A percentile compares a stretch with the other conserved stretches of the same genome.
These are phyloP conservation scores for Gnetum montanum DNA, from an alignment of 75 land plant genomes.

Conservation along the genomic window DNA sequence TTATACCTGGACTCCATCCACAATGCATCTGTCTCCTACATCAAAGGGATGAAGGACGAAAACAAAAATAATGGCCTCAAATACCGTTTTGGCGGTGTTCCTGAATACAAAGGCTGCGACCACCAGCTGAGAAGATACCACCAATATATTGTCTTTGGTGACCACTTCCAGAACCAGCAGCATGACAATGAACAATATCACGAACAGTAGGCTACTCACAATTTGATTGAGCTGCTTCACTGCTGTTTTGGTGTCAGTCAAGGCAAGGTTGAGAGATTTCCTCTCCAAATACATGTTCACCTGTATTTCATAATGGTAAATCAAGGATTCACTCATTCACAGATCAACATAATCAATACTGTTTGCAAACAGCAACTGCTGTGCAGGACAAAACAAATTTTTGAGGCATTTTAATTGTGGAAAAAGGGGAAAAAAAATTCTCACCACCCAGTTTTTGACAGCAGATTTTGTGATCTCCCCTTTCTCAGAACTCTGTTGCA, in stretches of 20 bases:
- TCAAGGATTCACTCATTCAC: too few relatives aligned
- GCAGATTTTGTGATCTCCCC: slow-evolving; percentile 43
- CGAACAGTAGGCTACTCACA: slow-evolving; percentile 16
- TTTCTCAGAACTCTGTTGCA: slow-evolving; percentile 42
- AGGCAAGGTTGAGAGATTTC: slow-evolving; percentile 37
- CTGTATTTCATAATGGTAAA: too few relatives aligned
- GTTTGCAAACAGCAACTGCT: too few relatives aligned
- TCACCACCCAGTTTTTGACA: slow-evolving; percentile 62
- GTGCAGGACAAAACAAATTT: too few relatives aligned
- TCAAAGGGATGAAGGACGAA: slow-evolving; percentile 69
- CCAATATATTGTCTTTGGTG: slow-evolving; percentile 38
- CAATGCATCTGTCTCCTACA: slow-evolving; percentile 63
- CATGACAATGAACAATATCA: slow-evolving; percentile 26
- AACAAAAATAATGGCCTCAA: slow-evolving; percentile 62
- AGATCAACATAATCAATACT: too few relatives aligned
- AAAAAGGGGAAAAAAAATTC: too few relatives aligned
- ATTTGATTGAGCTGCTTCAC: slow-evolving; percentile 46
- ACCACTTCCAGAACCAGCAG: slow-evolving; percentile 45
- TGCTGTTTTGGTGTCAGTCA: slow-evolving; percentile 66
- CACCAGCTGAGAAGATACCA: slow-evolving; percentile 49
- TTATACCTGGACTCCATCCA: slow-evolving; percentile 58
- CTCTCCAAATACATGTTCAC: slow-evolving; percentile 41
- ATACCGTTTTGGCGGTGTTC: slow-evolving; percentile 40
- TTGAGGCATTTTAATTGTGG: too few relatives aligned
- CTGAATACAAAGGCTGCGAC: slow-evolving; percentile 50